Percentiles rank a stretch among this genome's conserved stretches.
These are phyloP conservation scores for Psilocybe subaeruginosa DNA, from an alignment of 768 basidiomycete genomes.

Conservation along the genomic window DNA sequence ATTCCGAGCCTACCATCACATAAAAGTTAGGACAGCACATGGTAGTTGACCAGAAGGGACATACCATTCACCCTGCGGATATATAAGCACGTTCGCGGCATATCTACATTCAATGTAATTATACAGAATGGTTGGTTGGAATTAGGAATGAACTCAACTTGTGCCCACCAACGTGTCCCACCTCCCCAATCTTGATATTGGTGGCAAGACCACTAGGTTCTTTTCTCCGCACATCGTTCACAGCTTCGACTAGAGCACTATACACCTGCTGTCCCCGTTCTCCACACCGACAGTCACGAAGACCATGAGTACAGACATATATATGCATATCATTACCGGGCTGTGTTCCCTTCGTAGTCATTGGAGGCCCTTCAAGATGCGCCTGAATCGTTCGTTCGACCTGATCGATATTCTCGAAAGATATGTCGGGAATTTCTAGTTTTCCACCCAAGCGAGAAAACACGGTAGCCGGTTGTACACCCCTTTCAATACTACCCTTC, in stretches of 20 bases:
- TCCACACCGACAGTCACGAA: slow-evolving; percentile 81
- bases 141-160: slow-evolving; percentile 38
- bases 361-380: slow-evolving; percentile 25
- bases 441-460: slow-evolving; percentile 52
- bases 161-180: slow-evolving; percentile 85
- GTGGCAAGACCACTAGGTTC: slow-evolving; percentile 28
- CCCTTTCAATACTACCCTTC: neutral
- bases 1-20: slow-evolving; percentile 57
- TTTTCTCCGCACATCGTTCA: slow-evolving; percentile 37
- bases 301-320: slow-evolving; percentile 81
- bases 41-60: slow-evolving; percentile 19
- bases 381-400: slow-evolving; percentile 40
- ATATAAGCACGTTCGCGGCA: slow-evolving; percentile 71
- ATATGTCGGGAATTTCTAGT: slow-evolving; percentile 51
- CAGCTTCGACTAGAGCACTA: slow-evolving; percentile 54
- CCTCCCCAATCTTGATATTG: slow-evolving; percentile 57
- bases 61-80: slow-evolving; percentile 76
- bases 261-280: slow-evolving; percentile 62
- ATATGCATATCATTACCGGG: slow-evolving; percentile 36
- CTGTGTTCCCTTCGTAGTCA: neutral
- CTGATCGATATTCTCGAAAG: slow-evolving; percentile 52
- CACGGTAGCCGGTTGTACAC: slow-evolving; percentile 43
- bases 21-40: neutral
- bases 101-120: slow-evolving; percentile 40
- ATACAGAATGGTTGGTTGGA: neutral